Base-by-base conservation (phyloP, 2,329 filamentous ascomycete genomes). In the Phyllosticta paracitricarpa region DNA sequence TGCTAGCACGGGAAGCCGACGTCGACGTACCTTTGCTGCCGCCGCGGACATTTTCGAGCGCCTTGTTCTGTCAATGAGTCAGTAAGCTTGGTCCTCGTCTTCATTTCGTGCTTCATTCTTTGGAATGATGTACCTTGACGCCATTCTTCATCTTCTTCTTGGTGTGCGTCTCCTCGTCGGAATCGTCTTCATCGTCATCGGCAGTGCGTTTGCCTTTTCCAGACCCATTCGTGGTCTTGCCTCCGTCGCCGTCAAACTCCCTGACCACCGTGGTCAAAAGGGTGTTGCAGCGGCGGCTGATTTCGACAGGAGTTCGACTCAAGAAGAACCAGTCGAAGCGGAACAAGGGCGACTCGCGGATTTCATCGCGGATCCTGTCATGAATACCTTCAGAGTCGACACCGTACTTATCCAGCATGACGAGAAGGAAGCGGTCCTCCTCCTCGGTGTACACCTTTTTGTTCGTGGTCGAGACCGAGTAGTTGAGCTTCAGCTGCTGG, bases 401-500 rank as follows among this genome's bases (percentile, higher is more conserved):
- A 6, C 95, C 94, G 68, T 91, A 89, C 73, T 88, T 89, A 76
- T 99, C 91, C 5, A 99, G 82, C 77, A 97, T 88, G 57, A 99
- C 93, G 35, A 99, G 82, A 58, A 99, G 77, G 77, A 99, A 99
- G 3, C 94, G 85, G 72, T 99, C 94, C 74, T 99, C 94, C 72
- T 99, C 94, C 72, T 99, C 95, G 0, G 92, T 97, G 73, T 99
- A 99, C 0, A 99, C 92, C 79, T 99, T 99, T 80, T 99, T 99
- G 83, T 99, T 99, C 9, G 95, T 99, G 2, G 94, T 99, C 6
- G 91, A 96, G 28, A 99, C 94, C 0, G 92, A 96, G 76, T 99
- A 99, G 77, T 96, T 97, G 79, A 99, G 91, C 80, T 96, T 96
- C 70, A 99, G 85, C 75, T 99, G 94, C 74, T 99, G 94, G 17